phyloP scores from a whole-genome alignment of 805 yeast species.

The Wickerhamiella qilinensis region DNA sequence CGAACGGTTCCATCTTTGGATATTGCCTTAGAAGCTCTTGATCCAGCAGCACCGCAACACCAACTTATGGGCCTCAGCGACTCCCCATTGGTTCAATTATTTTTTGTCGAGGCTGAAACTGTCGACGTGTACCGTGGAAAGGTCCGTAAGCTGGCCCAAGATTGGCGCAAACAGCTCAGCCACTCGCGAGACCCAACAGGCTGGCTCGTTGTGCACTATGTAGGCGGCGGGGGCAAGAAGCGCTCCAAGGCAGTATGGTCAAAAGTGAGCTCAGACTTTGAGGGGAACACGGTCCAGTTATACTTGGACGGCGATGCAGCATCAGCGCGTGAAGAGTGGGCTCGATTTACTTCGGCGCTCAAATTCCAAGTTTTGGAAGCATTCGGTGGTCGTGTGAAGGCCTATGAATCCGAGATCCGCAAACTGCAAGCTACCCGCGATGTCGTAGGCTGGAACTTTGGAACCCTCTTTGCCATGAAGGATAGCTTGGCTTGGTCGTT shows the following conservation, averaged over 20 bases:
- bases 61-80: slow-evolving; percentile 26
- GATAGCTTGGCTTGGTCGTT: slow-evolving; percentile 38
- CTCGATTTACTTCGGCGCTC: slow-evolving; percentile 27
- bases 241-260: slow-evolving; percentile 12
- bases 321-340: slow-evolving; percentile 33
- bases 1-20: slow-evolving; percentile 48
- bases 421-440: slow-evolving; percentile 22
- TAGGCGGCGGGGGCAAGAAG: slow-evolving; percentile 9
- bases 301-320: slow-evolving; percentile 3
- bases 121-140: slow-evolving; percentile 63
- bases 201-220: slow-evolving; percentile 44
- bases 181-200: slow-evolving; percentile 32
- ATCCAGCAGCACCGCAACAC: slow-evolving; percentile 27
- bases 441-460: slow-evolving; percentile 31
- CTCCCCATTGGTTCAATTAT: slow-evolving; percentile 44
- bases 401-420: slow-evolving; percentile 27
- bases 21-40: slow-evolving; percentile 40
- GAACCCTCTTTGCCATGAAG: slow-evolving; percentile 28
- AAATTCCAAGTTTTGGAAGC: slow-evolving; percentile 37
- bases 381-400: slow-evolving; percentile 31
- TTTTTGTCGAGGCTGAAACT: slow-evolving; percentile 50
- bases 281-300: slow-evolving; percentile 12
- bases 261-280: slow-evolving; percentile 19
- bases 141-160: slow-evolving; percentile 65
- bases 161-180: slow-evolving; percentile 47